Evolutionary conservation across 75 land plant species (phyloP).

Genomic region (Chamaecyparis obtusa): DNA sequence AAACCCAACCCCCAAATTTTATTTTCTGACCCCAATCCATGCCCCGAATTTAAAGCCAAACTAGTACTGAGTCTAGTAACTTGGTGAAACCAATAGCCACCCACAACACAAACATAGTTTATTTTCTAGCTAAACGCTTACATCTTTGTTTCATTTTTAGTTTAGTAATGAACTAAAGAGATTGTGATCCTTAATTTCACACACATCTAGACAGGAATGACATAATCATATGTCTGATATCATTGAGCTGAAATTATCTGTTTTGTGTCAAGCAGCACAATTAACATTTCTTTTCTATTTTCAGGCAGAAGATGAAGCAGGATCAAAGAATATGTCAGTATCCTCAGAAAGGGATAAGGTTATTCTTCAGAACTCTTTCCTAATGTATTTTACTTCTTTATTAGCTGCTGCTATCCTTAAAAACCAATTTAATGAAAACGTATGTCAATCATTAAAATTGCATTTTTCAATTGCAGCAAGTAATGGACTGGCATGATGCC

Average conservation of each 20-base stretch:
- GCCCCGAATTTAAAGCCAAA: no score
- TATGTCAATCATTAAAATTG: neutral
- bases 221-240: neutral
- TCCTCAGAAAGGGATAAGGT: conserved; percentile 14
- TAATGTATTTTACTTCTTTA: neutral
- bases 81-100: neutral
- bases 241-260: neutral
- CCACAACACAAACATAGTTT: neutral
- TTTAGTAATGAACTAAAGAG: neutral
- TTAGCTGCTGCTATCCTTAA: neutral
- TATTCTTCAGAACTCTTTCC: neutral
- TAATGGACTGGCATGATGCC: conserved; percentile 30
- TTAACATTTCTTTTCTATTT: neutral
- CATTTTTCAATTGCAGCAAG: conserved; percentile 6
- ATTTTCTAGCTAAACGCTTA: neutral
- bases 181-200: neutral
- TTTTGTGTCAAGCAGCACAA: neutral
- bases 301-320: conserved; percentile 10
- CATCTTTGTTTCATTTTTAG: neutral
- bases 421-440: neutral
- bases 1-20: no score
- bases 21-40: no score
- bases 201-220: conserved; percentile 2
- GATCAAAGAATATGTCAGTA: conserved; percentile 16
- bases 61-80: no score